These are phyloP conservation scores for Colletotrichum melonis DNA, from an alignment of 2,329 filamentous ascomycete species.

Conservation along the genomic window DNA sequence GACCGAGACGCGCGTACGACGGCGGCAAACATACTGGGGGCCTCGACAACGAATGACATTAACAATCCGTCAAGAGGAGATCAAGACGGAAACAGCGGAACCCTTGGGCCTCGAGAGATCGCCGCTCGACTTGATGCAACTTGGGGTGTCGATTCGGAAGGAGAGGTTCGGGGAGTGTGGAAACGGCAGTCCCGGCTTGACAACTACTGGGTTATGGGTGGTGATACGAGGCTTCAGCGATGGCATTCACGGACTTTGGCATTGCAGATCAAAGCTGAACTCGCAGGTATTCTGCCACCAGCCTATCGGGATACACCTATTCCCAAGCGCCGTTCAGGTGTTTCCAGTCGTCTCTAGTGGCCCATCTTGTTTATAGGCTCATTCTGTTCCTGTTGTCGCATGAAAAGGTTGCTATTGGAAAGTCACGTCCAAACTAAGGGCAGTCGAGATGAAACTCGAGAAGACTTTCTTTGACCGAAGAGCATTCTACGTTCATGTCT, in stretches of 20 bases:
- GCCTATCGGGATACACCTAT: slow-evolving; percentile 4
- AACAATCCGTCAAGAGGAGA: neutral
- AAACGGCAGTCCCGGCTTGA: slow-evolving; percentile 46
- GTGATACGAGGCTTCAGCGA: slow-evolving; percentile 45
- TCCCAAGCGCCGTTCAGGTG: neutral
- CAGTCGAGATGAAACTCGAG: no score
- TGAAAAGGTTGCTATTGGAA: no score
- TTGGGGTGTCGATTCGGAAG: slow-evolving; percentile 54
- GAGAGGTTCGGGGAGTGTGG: slow-evolving; percentile 54
- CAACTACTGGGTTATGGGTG: slow-evolving; percentile 50
- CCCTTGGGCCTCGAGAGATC: slow-evolving; percentile 37
- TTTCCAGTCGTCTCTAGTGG: no score
- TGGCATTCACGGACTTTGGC: slow-evolving; percentile 45
- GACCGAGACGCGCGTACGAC: slow-evolving; percentile 44
- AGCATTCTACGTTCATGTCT: no score
- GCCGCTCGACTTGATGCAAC: slow-evolving; percentile 48
- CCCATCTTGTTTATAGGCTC: no score
- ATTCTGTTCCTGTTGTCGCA: no score
- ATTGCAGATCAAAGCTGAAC: slow-evolving; percentile 48
- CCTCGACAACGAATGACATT: slow-evolving; percentile 16
- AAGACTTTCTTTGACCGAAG: no score
- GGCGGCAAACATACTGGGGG: slow-evolving; percentile 44
- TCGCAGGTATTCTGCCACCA: slow-evolving; percentile 46
- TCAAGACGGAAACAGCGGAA: no score
- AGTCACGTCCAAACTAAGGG: no score